Conservation (phyloP, 2,329 filamentous ascomycete species). For the Fusarium sp. region DNA sequence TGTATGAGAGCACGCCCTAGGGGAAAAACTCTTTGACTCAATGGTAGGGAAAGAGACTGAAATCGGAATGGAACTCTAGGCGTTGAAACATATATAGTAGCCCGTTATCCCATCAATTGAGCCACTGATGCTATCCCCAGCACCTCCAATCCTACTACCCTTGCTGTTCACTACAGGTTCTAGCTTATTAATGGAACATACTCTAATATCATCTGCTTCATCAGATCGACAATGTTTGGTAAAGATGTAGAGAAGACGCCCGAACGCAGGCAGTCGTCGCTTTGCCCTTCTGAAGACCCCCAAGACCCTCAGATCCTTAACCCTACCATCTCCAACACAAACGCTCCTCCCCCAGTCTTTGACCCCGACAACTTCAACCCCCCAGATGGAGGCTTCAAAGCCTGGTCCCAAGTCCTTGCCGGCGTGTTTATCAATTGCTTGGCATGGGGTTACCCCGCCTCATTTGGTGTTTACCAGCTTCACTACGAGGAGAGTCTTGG, state of each 20-base stretch:
- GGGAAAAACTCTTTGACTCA: slow-evolving; percentile 24
- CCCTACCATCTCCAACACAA: slow-evolving; percentile 47
- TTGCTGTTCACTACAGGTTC: slow-evolving; percentile 3
- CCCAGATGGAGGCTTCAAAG: slow-evolving; percentile 63
- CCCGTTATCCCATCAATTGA: slow-evolving; percentile 10
- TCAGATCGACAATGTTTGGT: slow-evolving; percentile 38
- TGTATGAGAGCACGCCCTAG: slow-evolving; percentile 28
- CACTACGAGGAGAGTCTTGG: slow-evolving; percentile 58
- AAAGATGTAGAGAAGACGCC: slow-evolving; percentile 42
- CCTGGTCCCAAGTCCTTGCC: slow-evolving; percentile 67
- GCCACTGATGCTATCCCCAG: neutral
- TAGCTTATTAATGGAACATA: slow-evolving; percentile 24
- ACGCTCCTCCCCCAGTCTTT: slow-evolving; percentile 43
- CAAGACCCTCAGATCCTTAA: slow-evolving; percentile 27
- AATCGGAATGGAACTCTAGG: slow-evolving; percentile 6
- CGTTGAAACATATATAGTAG: slow-evolving; percentile 38
- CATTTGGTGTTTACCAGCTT: slow-evolving; percentile 70
- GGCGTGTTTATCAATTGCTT: slow-evolving; percentile 64
- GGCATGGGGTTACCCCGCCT: slow-evolving; percentile 65
- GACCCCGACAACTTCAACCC: slow-evolving; percentile 44
- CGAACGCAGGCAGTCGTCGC: slow-evolving; percentile 14
- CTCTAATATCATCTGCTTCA: slow-evolving; percentile 8
- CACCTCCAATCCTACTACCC: slow-evolving; percentile 3
- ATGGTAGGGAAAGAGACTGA: slow-evolving; percentile 3
- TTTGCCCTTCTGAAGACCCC: slow-evolving; percentile 5